These are phyloP conservation scores for Stygiomarasmius scandens DNA, from an alignment of 1,284 basidiomycete genomes.

Conservation along the genomic window DNA sequence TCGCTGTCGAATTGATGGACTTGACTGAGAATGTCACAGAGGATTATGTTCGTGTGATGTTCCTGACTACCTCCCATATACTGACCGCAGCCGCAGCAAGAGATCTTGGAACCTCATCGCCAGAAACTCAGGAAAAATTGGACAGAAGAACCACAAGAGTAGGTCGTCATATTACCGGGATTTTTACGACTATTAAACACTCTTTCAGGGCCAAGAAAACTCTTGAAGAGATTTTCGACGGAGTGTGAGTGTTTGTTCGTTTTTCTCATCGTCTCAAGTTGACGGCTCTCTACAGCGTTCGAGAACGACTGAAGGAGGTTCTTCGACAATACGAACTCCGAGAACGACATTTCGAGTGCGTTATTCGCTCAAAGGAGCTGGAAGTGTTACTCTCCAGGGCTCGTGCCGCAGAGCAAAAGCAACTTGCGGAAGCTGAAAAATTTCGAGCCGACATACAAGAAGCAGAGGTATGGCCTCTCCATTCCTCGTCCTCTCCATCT, in stretches of 20 bases:
- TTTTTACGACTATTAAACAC: slow-evolving; percentile 12
- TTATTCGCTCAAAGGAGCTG: slow-evolving; percentile 84
- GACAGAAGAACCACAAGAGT: slow-evolving; percentile 74
- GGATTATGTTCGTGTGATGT: slow-evolving; percentile 56
- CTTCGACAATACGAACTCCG: slow-evolving; percentile 83
- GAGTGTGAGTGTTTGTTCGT: slow-evolving; percentile 55
- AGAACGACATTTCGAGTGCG: slow-evolving; percentile 85
- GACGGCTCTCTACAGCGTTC: slow-evolving; percentile 50
- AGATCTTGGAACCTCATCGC: slow-evolving; percentile 59
- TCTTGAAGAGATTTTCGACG: slow-evolving; percentile 78
- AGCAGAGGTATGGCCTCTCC: slow-evolving; percentile 57
- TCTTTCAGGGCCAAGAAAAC: slow-evolving; percentile 63
- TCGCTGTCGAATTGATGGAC: slow-evolving; percentile 86
- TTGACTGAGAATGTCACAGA: slow-evolving; percentile 66
- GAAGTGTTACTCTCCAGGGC: slow-evolving; percentile 82
- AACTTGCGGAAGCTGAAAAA: slow-evolving; percentile 74
- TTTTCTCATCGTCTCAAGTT: slow-evolving; percentile 6
- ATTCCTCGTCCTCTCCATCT: slow-evolving; percentile 17
- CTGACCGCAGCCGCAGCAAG: slow-evolving; percentile 48
- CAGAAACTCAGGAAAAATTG: slow-evolving; percentile 77
- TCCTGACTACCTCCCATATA: slow-evolving; percentile 2
- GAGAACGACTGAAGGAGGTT: slow-evolving; percentile 80
- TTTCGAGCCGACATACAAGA: slow-evolving; percentile 65
- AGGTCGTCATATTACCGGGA: slow-evolving; percentile 29
- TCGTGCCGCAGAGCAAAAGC: slow-evolving; percentile 80